A percentile compares a stretch with the other conserved stretches of the same genome.
phyloP scores from a whole-genome alignment of 1,284 basidiomycete genomes.

The Phylloboletellus chloephorus region DNA sequence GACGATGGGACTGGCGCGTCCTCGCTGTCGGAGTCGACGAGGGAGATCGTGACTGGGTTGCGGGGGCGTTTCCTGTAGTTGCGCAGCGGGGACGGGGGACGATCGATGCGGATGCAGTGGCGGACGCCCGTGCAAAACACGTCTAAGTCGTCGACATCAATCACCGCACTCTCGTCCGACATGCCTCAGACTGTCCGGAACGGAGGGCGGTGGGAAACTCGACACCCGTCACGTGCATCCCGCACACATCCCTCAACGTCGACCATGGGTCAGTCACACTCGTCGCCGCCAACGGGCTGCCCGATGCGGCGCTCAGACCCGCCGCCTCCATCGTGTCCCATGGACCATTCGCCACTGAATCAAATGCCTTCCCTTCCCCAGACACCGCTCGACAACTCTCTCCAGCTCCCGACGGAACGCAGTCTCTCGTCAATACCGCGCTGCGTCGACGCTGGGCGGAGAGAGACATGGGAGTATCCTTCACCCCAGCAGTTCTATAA shows the following conservation, averaged over 20 bases:
- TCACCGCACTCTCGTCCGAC: slow-evolving; percentile 18
- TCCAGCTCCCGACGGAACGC: slow-evolving; percentile 70
- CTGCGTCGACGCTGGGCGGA: slow-evolving; percentile 35
- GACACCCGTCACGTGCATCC: slow-evolving; percentile 10
- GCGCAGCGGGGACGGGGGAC: slow-evolving; percentile 10
- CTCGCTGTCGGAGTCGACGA: slow-evolving; percentile 22
- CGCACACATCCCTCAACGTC: too few relatives aligned
- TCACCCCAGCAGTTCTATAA: slow-evolving; percentile 99
- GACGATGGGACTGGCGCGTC: slow-evolving; percentile 6
- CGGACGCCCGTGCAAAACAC: slow-evolving; percentile 18
- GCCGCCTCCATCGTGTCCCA: slow-evolving; percentile 36
- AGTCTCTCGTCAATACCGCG: slow-evolving; percentile 85
- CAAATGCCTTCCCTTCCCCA: slow-evolving; percentile 86
- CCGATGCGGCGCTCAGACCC: slow-evolving; percentile 10
- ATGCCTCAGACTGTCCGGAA: not conserved
- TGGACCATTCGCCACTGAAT: slow-evolving; percentile 67
- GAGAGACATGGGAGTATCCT: slow-evolving; percentile 84
- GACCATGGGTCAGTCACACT: slow-evolving; percentile 28
- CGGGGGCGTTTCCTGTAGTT: slow-evolving; percentile 13
- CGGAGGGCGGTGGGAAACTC: slow-evolving; percentile 8
- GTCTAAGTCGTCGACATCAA: slow-evolving; percentile 28
- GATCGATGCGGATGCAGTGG: slow-evolving; percentile 16
- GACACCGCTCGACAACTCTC: slow-evolving; percentile 52
- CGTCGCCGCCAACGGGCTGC: slow-evolving; percentile 9
- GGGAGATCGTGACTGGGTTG: slow-evolving; percentile 10